These are phyloP conservation scores for Cladosporium cucumerinum DNA, from an alignment of 2,329 filamentous ascomycete species.

Conservation along the genomic window DNA sequence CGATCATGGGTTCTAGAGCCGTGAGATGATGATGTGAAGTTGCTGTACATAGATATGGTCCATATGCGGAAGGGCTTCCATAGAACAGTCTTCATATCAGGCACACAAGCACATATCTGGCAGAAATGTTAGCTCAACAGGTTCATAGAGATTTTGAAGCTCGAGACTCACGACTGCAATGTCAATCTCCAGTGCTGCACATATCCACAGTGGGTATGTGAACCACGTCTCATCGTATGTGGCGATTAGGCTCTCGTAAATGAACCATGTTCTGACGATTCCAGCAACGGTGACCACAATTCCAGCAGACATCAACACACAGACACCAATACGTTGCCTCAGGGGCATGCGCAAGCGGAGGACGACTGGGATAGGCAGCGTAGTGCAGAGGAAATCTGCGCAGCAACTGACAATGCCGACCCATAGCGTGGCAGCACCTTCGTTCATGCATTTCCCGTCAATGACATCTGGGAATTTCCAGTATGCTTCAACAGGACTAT, in stretches of 20 bases:
- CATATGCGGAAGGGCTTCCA: conserved; percentile 7
- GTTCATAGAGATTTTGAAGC: no score
- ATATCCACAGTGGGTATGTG: conserved; percentile 46
- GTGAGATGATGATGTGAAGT: neutral
- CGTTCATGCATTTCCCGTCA: conserved; percentile 39
- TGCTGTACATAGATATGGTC: neutral
- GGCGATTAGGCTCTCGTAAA: conserved; percentile 41
- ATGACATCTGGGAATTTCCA: conserved; percentile 38
- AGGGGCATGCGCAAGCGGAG: conserved; percentile 42
- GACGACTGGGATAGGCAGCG: conserved; percentile 45
- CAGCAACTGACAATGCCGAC: conserved; percentile 43
- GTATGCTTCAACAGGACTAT: conserved; percentile 40
- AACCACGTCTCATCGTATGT: conserved; percentile 47
- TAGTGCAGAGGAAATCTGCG: conserved; percentile 42
- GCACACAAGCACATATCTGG: conserved; percentile 40
- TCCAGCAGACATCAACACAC: conserved; percentile 41
- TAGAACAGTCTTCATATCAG: conserved; percentile 35
- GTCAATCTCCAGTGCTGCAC: conserved; percentile 46
- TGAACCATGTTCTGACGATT: conserved; percentile 43
- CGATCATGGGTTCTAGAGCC: neutral
- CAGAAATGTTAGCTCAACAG: neutral
- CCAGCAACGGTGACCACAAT: conserved; percentile 44
- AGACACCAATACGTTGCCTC: conserved; percentile 40
- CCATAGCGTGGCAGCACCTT: conserved; percentile 39
- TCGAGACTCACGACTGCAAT: conserved; percentile 42